phyloP scores from a whole-genome alignment of 768 basidiomycete genomes.

The Naganishia kalamii region DNA sequence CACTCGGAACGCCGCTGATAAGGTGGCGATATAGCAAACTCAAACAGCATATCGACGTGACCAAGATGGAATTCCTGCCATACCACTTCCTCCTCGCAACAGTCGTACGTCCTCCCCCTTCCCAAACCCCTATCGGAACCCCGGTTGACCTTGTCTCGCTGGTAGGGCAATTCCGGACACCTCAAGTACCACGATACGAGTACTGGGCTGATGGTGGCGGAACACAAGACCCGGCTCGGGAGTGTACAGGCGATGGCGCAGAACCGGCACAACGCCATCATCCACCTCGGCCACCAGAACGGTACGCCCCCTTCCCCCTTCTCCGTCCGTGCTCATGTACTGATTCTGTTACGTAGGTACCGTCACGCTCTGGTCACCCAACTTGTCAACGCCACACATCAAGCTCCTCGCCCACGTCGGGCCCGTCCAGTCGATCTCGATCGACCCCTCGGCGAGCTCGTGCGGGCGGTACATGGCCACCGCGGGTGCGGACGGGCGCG shows the following conservation, averaged over 20 bases:
- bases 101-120: slow-evolving; percentile 54
- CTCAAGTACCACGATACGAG: slow-evolving; percentile 96
- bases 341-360: slow-evolving; percentile 48
- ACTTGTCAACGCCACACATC: slow-evolving; percentile 82
- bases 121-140: background rate
- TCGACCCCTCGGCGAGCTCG: slow-evolving; percentile 64
- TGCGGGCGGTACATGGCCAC: slow-evolving; percentile 89
- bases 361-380: slow-evolving; percentile 96
- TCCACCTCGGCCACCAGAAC: slow-evolving; percentile 90
- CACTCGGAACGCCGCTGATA: background rate
- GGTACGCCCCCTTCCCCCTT: slow-evolving; percentile 48
- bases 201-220: slow-evolving; percentile 75
- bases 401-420: slow-evolving; percentile 86
- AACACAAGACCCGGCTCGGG: slow-evolving; percentile 85
- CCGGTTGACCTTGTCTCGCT: background rate
- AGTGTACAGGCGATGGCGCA: slow-evolving; percentile 78
- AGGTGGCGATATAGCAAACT: slow-evolving; percentile 34
- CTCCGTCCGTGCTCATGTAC: background rate
- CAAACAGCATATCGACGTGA: slow-evolving; percentile 65
- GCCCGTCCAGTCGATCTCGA: slow-evolving; percentile 68
- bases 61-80: slow-evolving; percentile 81
- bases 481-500: slow-evolving; percentile 72
- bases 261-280: slow-evolving; percentile 86
- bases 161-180: slow-evolving; percentile 79
- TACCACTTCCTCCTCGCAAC: slow-evolving; percentile 91